Base-by-base conservation (phyloP, 495 filamentous ascomycete genomes). In the Penicillium lagena region DNA sequence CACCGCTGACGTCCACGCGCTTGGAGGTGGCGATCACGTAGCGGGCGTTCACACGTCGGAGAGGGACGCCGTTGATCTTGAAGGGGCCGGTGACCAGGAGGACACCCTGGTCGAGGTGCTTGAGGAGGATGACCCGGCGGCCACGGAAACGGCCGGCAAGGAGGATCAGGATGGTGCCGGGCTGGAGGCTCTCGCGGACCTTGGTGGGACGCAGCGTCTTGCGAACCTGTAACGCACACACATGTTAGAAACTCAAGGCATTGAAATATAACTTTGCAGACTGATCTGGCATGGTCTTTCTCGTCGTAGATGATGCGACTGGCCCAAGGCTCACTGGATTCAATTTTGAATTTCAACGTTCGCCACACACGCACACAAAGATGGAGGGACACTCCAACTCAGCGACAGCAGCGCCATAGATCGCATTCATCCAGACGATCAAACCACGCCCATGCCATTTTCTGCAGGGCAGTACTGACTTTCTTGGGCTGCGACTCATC, bases 81-180 rank as follows among this genome's bases (percentile, higher is more conserved):
- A 96, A 99, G 63, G 94, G 94, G 56, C 94, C 94, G 62, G 94
- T 99, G 55, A 99, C 87, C 63, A 99, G 89, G 64, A 99, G 89
- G 51, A 96, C 87, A 72, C 94, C 94, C 77, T 96, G 86, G 61
- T 85, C 74, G 65, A 99, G 89, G 75, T 83, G 78, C 81, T 96
- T 97, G 69, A 99, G 87, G 70, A 96, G 90, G 65, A 99, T 77
- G 63, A 99, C 94, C 67, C 94, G 94, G 87, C 96, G 97, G 78
- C 94, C 94, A 61, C 94, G 93, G 87, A 97, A 99, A 65, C 94
- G 93, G 61, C 94, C 94, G 72, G 94, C 93, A 63, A 99, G 88
- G 68, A 99, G 87, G 72, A 99, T 97, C 62, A 99, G 83, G 62
- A 97, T 78, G 66, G 88, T 84, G 68, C 94, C 94, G 67, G 93